Evolutionary conservation across 805 yeast species (phyloP), one percentile per base, ranked within the genome.

Genomic region (Yamadazyma sp.): DNA sequence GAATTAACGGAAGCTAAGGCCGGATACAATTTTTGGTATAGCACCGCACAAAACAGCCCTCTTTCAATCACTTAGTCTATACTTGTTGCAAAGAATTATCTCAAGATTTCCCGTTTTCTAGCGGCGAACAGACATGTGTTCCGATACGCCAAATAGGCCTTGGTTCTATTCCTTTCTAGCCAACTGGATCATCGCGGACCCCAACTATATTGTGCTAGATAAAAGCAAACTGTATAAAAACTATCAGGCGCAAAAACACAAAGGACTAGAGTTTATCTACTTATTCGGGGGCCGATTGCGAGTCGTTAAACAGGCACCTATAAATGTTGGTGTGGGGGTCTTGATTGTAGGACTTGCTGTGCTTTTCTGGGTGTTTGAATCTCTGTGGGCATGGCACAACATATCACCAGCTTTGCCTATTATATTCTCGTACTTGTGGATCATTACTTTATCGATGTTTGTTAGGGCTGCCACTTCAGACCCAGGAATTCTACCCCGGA

Each of bases 401-500:
- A 53, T 77, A 2, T 70, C 76, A 20, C 84, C 85, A 0, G 77
- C 77, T 3, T 49, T 68, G 4, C 81, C 78, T 4, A 62, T 84
- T 0, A 34, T 80, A 3, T 80, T 81, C 46, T 57, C 73, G 13
- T 85, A 85, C 49, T 52, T 75, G 25, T 81, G 84, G 84, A 32
- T 67, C 4, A 50, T 77, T 27, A 53, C 77, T 2, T n/a, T 77
- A 1, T 32, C 55, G 3, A 71, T 78, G 35, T 77, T 78, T 42
- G 39, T 80, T 6, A 70, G 60, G 39, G 80, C 83, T 0, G 69
- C 84, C 0, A 62, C 76, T 2, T 57, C 73, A 8, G 95, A 86
- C 48, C 86, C 95, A 0, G 95, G 95, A 0, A 57, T 72, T 3
- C 50, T 83, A 8, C 90, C 95, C 1, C 61, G 80, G 42, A 82